Percentiles rank a stretch among this genome's conserved stretches.
phyloP scores from a whole-genome alignment of 352 stramenopile genomes.

The Phytopythium mirpurense region DNA sequence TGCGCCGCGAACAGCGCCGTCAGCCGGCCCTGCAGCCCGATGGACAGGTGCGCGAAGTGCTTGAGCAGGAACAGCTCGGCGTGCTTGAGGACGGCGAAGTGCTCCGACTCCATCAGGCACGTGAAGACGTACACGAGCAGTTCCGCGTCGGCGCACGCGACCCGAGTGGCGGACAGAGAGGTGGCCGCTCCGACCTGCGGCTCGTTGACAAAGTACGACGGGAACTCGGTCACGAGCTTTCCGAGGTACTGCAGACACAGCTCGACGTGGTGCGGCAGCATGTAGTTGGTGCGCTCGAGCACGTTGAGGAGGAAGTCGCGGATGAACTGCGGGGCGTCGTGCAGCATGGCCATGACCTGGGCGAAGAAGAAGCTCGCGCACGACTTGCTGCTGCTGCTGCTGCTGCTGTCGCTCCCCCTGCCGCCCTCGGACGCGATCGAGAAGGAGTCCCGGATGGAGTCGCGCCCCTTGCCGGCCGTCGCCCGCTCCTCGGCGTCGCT shows the following conservation, averaged over 20 bases:
- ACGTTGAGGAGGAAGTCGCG: slow-evolving; percentile 58
- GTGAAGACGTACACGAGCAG: slow-evolving; percentile 49
- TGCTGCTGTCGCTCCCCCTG: slow-evolving; percentile 18
- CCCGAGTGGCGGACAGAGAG: background rate
- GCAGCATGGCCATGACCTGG: slow-evolving; percentile 51
- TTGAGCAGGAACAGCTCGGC: slow-evolving; percentile 67
- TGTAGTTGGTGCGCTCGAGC: slow-evolving; percentile 59
- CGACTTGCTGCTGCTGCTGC: slow-evolving; percentile 15
- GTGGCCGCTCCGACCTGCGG: slow-evolving; percentile 8
- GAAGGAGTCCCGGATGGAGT: slow-evolving; percentile 37
- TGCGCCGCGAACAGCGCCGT: slow-evolving; percentile 39
- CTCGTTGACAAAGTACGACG: slow-evolving; percentile 52
- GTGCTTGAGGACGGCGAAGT: slow-evolving; percentile 67
- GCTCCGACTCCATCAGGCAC: slow-evolving; percentile 56
- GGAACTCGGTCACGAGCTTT: slow-evolving; percentile 48
- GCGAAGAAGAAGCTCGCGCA: slow-evolving; percentile 40
- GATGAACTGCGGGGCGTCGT: slow-evolving; percentile 38
- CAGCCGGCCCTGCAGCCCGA: slow-evolving; percentile 49
- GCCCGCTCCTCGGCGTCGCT: slow-evolving; percentile 25
- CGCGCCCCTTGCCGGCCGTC: slow-evolving; percentile 21
- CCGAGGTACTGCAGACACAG: slow-evolving; percentile 65
- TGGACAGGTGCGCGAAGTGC: slow-evolving; percentile 47
- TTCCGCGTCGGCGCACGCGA: slow-evolving; percentile 24
- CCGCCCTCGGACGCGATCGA: slow-evolving; percentile 18
- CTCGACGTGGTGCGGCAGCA: slow-evolving; percentile 63